These are phyloP conservation scores for Salix dunnii DNA, from an alignment of 345 rosid genomes.

Conservation along the genomic window DNA sequence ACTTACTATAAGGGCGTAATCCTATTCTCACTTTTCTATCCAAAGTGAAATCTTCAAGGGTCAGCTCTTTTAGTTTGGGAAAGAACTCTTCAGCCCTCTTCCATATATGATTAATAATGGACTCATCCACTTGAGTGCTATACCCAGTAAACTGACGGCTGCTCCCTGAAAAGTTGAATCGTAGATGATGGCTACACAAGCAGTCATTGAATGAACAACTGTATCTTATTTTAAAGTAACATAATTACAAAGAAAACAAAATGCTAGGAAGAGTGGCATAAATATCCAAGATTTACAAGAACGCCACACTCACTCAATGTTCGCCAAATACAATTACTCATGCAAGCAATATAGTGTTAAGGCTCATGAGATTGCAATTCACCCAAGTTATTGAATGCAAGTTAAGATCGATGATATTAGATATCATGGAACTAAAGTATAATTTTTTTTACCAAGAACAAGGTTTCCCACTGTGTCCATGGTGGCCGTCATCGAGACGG, in stretches of 20 bases:
- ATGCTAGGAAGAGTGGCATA: neutral
- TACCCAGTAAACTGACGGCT: constrained; percentile 92
- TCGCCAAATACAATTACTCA: neutral
- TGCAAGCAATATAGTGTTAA: neutral
- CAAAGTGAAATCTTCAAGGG: constrained; percentile 40
- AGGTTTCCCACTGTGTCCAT: constrained; percentile 66
- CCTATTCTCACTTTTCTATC: constrained; percentile 83
- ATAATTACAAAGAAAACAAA: neutral
- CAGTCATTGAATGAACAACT: neutral
- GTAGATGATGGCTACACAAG: constrained; percentile 1
- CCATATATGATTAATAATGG: constrained; percentile 60
- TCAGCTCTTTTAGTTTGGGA: constrained; percentile 55
- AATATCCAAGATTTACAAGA: neutral
- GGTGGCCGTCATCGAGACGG: constrained; percentile 90
- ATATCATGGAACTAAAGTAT: neutral
- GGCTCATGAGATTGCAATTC: neutral
- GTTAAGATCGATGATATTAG: too few species aligned
- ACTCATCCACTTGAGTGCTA: constrained; percentile 58
- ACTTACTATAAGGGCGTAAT: constrained; percentile 93
- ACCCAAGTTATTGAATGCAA: too few species aligned
- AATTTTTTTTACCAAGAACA: constrained; percentile 55
- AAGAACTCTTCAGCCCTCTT: constrained; percentile 68
- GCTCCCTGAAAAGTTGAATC: constrained; percentile 52
- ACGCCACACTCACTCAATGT: neutral
- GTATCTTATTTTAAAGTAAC: neutral